These are phyloP conservation scores for Aurantiochytrium sp. DNA, from an alignment of 108 stramenopile genomes.

Conservation along the genomic window DNA sequence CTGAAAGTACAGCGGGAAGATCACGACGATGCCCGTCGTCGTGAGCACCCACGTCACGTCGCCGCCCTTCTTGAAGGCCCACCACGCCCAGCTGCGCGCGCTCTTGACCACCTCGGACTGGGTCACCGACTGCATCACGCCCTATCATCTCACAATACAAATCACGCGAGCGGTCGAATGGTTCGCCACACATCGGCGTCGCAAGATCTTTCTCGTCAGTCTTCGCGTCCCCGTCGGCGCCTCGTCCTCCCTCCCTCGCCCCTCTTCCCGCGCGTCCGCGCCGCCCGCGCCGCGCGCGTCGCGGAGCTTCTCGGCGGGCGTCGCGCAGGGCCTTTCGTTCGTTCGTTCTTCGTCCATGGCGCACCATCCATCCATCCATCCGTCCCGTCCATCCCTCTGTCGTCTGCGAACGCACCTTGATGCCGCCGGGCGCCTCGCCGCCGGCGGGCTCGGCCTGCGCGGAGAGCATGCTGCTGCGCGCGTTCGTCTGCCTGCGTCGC, in stretches of 20 bases:
- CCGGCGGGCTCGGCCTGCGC: neutral
- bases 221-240: no score
- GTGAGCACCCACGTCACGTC: constrained; percentile 27
- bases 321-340: neutral
- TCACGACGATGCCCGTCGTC: neutral
- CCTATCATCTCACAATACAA: neutral
- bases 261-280: no score
- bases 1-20: constrained; percentile 19
- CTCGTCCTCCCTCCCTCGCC: no score
- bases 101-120: neutral
- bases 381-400: no score
- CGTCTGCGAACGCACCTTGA: neutral
- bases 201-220: no score
- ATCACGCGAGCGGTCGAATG: neutral
- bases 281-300: no score
- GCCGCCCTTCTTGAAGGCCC: constrained; percentile 31
- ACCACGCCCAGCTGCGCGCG: neutral
- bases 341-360: no score
- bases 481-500: no score
- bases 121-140: neutral
- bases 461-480: neutral
- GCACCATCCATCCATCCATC: no score
- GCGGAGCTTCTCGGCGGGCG: no score
- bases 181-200: no score
- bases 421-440: neutral